phyloP scores from a whole-genome alignment of 1,284 basidiomycete genomes.

The Irpex sp. region DNA sequence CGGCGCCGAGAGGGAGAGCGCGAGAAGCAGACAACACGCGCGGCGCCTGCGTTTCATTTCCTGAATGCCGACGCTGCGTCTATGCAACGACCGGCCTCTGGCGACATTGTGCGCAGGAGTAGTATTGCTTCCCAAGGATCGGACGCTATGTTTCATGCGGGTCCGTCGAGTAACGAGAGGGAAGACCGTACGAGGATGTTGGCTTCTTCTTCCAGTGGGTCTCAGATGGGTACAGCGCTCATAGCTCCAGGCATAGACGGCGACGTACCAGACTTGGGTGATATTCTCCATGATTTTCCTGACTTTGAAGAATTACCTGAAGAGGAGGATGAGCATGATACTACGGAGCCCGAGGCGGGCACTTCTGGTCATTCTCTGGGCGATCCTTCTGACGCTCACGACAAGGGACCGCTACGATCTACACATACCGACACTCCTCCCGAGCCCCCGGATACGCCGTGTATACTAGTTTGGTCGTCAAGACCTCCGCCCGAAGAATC shows the following conservation, averaged over 20 bases:
- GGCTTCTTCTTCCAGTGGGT: constrained; percentile 9
- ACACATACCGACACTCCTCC: background rate
- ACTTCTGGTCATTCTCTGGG: background rate
- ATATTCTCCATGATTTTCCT: constrained; percentile 68
- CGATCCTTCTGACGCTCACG: background rate
- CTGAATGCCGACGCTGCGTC: constrained; percentile 46
- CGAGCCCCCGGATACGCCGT: constrained; percentile 6
- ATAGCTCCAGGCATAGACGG: constrained; percentile 34
- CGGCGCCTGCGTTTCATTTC: constrained; percentile 72
- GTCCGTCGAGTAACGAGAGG: constrained; percentile 23
- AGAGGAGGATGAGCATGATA: constrained; percentile 28
- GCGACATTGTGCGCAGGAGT: background rate
- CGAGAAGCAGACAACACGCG: constrained; percentile 53
- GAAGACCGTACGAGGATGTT: constrained; percentile 14
- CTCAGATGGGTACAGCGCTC: background rate
- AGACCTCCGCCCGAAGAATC: constrained; percentile 32
- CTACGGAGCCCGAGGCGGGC: constrained; percentile 14
- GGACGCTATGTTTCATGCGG: constrained; percentile 43
- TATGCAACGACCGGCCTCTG: background rate
- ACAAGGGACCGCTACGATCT: background rate
- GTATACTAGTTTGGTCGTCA: constrained; percentile 45
- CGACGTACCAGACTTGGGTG: constrained; percentile 68
- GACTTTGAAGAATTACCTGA: constrained; percentile 59
- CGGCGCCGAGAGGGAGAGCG: constrained; percentile 41
- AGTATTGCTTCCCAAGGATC: constrained; percentile 30